Conservation (phyloP, 345 rosid genomes). For the Salix brachista region DNA sequence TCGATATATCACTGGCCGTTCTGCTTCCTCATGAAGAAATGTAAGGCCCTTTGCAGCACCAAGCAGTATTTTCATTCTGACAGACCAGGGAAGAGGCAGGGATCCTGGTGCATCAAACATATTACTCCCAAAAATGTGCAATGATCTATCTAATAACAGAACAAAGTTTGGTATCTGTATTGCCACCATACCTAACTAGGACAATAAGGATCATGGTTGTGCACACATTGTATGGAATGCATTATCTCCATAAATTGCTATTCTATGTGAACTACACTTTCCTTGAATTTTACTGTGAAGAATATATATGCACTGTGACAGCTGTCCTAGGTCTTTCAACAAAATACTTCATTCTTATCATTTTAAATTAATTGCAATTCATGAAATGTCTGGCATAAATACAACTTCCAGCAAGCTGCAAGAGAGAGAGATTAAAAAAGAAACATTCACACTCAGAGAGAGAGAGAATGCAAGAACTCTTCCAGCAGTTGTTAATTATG, state of each 20-base stretch:
- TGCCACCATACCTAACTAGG: neutral
- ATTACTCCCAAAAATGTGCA: neutral
- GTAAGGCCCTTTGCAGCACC: slow-evolving; percentile 47
- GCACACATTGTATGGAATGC: neutral
- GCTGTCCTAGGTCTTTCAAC: neutral
- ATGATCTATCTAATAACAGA: neutral
- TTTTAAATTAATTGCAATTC: neutral
- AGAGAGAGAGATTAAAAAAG: neutral
- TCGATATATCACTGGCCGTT: slow-evolving; percentile 43
- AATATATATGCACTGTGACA: neutral
- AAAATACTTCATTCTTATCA: no score
- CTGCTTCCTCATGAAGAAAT: slow-evolving; percentile 47
- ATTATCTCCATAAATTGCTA: neutral
- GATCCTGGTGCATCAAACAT: slow-evolving; percentile 26
- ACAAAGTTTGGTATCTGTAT: neutral
- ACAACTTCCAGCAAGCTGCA: neutral
- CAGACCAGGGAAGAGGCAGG: slow-evolving; percentile 42
- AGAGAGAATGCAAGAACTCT: neutral
- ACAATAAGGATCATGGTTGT: neutral
- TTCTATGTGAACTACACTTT: neutral
- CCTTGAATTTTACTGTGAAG: neutral
- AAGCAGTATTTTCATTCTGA: slow-evolving; percentile 36
- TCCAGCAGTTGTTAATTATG: neutral
- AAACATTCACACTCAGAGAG: no score
- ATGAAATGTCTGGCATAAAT: neutral